Evolutionary conservation across 2,329 filamentous ascomycete species (phyloP).

Genomic region (Stromatinia cepivora): DNA sequence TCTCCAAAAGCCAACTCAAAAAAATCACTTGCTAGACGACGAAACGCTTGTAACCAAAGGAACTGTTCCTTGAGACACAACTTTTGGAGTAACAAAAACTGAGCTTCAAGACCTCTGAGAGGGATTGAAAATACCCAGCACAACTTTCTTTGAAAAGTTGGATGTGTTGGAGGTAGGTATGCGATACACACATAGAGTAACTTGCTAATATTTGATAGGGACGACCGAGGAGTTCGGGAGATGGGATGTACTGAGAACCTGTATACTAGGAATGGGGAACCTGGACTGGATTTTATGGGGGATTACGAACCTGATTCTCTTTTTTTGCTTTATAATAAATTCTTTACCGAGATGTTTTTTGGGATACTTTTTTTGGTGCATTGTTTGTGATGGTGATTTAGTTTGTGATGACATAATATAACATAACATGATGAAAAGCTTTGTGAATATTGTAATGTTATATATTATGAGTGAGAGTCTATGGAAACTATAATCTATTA

Average conservation of each 20-base stretch:
- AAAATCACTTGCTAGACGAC: background rate
- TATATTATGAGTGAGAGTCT: too few species aligned
- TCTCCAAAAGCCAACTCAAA: background rate
- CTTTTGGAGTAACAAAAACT: background rate
- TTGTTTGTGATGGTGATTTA: background rate
- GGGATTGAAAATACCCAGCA: background rate
- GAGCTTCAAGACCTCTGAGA: background rate
- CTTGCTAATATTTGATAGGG: conserved; percentile 1
- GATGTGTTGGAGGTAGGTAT: background rate
- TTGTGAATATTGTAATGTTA: too few species aligned
- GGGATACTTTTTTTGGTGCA: background rate
- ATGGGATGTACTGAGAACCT: background rate
- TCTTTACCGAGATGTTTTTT: background rate
- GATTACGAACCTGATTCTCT: conserved; percentile 8
- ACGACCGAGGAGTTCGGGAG: background rate
- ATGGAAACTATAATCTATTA: too few species aligned
- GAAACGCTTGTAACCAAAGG: background rate
- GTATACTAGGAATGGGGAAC: background rate
- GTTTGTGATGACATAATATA: too few species aligned
- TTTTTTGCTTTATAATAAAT: background rate
- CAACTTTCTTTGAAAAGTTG: background rate
- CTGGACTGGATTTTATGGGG: background rate
- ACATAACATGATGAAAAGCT: too few species aligned
- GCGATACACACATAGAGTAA: background rate
- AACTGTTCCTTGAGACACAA: background rate